phyloP scores from a whole-genome alignment of 1,139 yeast species.

The Citeromyces hawaiiensis region DNA sequence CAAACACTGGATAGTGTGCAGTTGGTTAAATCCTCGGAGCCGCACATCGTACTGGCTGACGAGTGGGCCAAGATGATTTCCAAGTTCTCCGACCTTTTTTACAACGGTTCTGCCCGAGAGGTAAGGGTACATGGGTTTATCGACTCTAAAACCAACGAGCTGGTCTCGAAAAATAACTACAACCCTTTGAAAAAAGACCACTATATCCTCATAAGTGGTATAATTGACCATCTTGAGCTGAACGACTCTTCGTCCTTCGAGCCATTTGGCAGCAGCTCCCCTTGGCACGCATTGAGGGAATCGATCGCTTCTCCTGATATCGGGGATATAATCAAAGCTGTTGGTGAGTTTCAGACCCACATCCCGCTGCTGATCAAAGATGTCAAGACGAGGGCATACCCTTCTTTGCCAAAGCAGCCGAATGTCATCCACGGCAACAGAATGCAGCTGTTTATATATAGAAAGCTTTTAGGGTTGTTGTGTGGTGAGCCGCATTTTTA shows the following conservation, averaged over 20 bases:
- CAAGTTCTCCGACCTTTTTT: slow-evolving; percentile 22
- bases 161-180: slow-evolving; percentile 11
- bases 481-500: slow-evolving; percentile 11
- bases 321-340: not conserved
- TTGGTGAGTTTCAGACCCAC: slow-evolving; percentile 1
- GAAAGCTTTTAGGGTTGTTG: slow-evolving; percentile 25
- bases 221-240: slow-evolving; percentile 36
- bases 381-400: slow-evolving; percentile 39
- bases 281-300: slow-evolving; percentile 8
- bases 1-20: not conserved
- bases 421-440: slow-evolving; percentile 36
- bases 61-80: slow-evolving; percentile 2
- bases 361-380: slow-evolving; percentile 25
- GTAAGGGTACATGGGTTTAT: slow-evolving; percentile 41
- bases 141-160: slow-evolving; percentile 16
- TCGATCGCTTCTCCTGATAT: not conserved
- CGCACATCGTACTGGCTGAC: slow-evolving; percentile 7
- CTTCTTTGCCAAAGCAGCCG: slow-evolving; percentile 28
- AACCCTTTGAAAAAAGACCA: slow-evolving; percentile 11
- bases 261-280: slow-evolving; percentile 6
- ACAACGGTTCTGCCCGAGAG: slow-evolving; percentile 45
- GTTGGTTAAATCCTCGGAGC: slow-evolving; percentile 15
- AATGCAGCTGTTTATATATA: slow-evolving; percentile 45
- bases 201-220: slow-evolving; percentile 38
- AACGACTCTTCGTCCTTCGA: not conserved